Base-by-base conservation (phyloP, 208 protist species). In the Novymonas esmeraldas region DNA sequence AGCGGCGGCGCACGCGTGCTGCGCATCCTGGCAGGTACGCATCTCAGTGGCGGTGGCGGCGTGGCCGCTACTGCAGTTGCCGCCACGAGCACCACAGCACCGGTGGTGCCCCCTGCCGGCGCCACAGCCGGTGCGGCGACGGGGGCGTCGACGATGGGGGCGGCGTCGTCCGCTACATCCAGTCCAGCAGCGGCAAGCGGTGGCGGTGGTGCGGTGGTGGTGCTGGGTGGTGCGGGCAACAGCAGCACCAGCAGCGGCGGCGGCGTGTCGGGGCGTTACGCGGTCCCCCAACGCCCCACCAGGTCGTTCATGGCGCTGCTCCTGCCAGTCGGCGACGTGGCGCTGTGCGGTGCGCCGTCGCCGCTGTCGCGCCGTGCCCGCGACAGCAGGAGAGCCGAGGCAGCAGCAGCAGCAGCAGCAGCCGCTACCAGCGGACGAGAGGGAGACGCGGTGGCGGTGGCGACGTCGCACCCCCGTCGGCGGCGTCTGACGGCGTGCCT, bases 221-320 rank as follows among this genome's bases (percentile, higher is more conserved):
- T 44, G 29, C 36, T 41, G 20, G 41, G 62, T 14, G 33, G 36
- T 24, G 64, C 44, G 3, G 45, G 24, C 39, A 20, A 14, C 22
- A 36, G 56, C 33, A 7, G 9, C 16, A 10, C 26, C 16, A 24
- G 56, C 26, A 24, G 36, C n/a, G 34, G 13, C 9, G 38, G 36
- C 16, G 39, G 39, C 2, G 24, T 22, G 14, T 46, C 56, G 33
- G 56, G 18, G 6, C 36, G 42, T 20, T 77, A 65, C 58, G 57
- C 57, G 9, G 55, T 60, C 22, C 59, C 50, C 28, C 71, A 49
- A 18, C 71, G 63, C 39, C 55, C 57, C 6, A 50, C 52, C 45
- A 70, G 44, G 16, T 31, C 20, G 70, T 87, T 87, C 50, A 31
- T 61, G n/a, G 85, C 85, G 39, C n/a, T 82, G 6, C 66, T 91